Base-by-base conservation (phyloP, 2,329 filamentous ascomycete species). In the Seiridium cupressi region DNA sequence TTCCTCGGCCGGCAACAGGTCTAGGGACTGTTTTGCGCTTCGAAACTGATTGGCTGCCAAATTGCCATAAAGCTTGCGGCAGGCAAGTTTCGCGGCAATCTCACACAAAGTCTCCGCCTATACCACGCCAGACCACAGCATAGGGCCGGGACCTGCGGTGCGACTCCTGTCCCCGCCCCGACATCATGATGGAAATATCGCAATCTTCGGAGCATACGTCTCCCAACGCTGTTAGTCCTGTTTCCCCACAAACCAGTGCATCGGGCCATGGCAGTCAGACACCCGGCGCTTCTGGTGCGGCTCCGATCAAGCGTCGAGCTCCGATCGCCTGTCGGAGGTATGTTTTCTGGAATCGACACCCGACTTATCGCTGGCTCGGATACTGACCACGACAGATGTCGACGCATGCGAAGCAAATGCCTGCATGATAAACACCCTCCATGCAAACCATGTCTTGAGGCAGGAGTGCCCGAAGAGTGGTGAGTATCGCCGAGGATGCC, bases 381-480 rank as follows among this genome's bases (percentile, higher is more conserved):
- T 47, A 58, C 44, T 58, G 44, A 54, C 36, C 59, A 58, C 58
- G 51, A 42, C 61, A 83, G 81, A 74, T 85, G 83, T 63, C 82
- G 83, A 40, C 80, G 81, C 40, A 81, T 84, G 76, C 79, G 83
- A 61, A 84, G 80, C 68, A 85, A 84, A 72, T 85, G 83, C 64
- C 66, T 81, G 18, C 81, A 84, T 64, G 79, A 82, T 7, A 80
- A 77, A 55, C 76, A 73, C 31, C 73, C 81, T 34, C 82, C 82
- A 13, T 86, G 84, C 63, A 79, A 81, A 60, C 74, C 80, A 4
- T 86, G 84, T 63, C 68, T 71, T 26, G 78, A 82, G 56, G 79
- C 82, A 10, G 81, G 81, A n/a, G 72, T 82, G 18, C 67, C 78
- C 9, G 74, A 77, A 32, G 80, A 82, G 68, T 86, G 83, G 82